Percentiles rank a stretch among this genome's conserved stretches.
phyloP scores from a whole-genome alignment of 495 filamentous ascomycete species.

The Astrothelium macrocarpum region DNA sequence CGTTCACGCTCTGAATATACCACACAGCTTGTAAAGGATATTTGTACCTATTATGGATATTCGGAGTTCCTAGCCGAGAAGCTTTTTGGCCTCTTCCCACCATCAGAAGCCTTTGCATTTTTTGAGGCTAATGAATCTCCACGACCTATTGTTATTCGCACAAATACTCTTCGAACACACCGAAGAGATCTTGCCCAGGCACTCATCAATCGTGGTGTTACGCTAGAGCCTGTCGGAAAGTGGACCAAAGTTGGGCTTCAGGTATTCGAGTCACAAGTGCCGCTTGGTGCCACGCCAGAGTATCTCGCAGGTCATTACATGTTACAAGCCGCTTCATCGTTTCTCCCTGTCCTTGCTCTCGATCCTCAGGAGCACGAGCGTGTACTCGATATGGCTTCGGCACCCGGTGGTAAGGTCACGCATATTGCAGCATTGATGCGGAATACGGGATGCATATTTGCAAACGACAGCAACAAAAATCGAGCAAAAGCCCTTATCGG shows the following conservation, averaged over 20 bases:
- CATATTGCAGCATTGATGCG: constrained; percentile 96
- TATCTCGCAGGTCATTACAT: constrained; percentile 98
- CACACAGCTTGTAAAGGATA: constrained; percentile 74
- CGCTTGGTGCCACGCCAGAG: constrained; percentile 94
- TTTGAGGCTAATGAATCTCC: constrained; percentile 96
- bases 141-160: constrained; percentile 79
- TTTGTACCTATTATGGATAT: constrained; percentile 90
- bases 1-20: constrained; percentile 82
- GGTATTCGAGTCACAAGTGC: constrained; percentile 87
- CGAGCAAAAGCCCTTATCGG: constrained; percentile 95
- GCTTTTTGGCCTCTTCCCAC: constrained; percentile 80
- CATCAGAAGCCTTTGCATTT: constrained; percentile 92
- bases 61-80: constrained; percentile 76
- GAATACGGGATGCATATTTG: constrained; percentile 92
- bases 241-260: constrained; percentile 98
- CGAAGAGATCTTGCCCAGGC: constrained; percentile 85
- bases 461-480: constrained; percentile 88
- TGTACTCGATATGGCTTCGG: constrained; percentile 90
- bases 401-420: constrained; percentile 94
- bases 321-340: constrained; percentile 90
- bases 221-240: constrained; percentile 92
- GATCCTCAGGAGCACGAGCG: constrained; percentile 89
- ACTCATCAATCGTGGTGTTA: constrained; percentile 93
- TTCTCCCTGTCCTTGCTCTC: constrained; percentile 95
- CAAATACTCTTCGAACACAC: constrained; percentile 89